These are phyloP conservation scores for Xylariomycetidae sp. DNA, from an alignment of 2,329 filamentous ascomycete genomes.

Conservation along the genomic window DNA sequence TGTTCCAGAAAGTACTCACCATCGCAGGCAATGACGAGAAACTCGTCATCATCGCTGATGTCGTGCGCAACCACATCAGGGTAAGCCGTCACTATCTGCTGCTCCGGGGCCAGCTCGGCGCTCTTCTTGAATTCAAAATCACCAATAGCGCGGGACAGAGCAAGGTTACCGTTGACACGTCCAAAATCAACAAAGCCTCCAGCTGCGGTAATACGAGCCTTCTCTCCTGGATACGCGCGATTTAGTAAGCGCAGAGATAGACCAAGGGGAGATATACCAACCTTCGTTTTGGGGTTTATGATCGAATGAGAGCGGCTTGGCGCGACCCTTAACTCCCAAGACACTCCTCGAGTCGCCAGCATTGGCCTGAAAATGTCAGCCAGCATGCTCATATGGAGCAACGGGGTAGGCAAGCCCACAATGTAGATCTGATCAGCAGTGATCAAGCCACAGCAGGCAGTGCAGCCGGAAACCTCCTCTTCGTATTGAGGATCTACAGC, in stretches of 20 bases:
- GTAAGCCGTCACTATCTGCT: slow-evolving; percentile 96
- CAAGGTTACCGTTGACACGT: slow-evolving; percentile 95
- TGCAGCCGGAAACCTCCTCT: slow-evolving; percentile 97
- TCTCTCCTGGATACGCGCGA: slow-evolving; percentile 62
- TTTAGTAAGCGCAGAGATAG: slow-evolving; percentile 6
- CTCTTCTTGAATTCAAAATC: slow-evolving; percentile 99
- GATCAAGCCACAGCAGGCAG: slow-evolving; percentile 85
- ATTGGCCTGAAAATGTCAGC: slow-evolving; percentile 66
- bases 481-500: slow-evolving; percentile 85
- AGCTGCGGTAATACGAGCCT: slow-evolving; percentile 89
- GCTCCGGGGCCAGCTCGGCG: slow-evolving; percentile 91
- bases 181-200: slow-evolving; percentile 98
- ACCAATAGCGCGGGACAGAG: slow-evolving; percentile 92
- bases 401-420: slow-evolving; percentile 56
- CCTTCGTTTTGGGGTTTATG: slow-evolving; percentile 99
- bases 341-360: slow-evolving; percentile 95
- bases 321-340: slow-evolving; percentile 90
- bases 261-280: slow-evolving; percentile 33
- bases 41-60: slow-evolving; percentile 89
- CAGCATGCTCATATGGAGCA: slow-evolving; percentile 10
- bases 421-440: slow-evolving; percentile 91
- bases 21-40: slow-evolving; percentile 87
- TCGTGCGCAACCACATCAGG: slow-evolving; percentile 93
- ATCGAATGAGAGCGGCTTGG: slow-evolving; percentile 97
- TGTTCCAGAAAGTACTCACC: slow-evolving; percentile 50